Conservation (phyloP, 441 rosid genomes). For the Sinapis alba region DNA sequence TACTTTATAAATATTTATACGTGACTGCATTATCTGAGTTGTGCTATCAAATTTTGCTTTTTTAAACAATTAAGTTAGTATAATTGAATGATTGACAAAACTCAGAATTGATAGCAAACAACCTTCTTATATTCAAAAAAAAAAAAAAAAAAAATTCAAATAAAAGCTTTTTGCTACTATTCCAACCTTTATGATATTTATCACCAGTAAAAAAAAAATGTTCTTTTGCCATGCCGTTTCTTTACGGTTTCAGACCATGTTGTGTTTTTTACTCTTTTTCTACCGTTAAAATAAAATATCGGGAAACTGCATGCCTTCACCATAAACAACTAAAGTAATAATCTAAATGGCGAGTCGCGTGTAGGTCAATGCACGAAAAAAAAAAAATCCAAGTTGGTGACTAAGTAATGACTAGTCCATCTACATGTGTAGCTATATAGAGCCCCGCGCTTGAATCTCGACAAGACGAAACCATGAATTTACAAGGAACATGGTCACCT, state of each 20-base stretch:
- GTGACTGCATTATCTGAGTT: too few relatives aligned
- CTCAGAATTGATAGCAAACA: too few relatives aligned
- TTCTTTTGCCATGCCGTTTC: not conserved
- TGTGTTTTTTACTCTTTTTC: not conserved
- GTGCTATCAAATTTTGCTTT: too few relatives aligned
- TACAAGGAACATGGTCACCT: conserved; percentile 38
- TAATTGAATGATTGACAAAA: too few relatives aligned
- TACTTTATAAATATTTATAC: too few relatives aligned
- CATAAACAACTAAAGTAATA: too few relatives aligned
- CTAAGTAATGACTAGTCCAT: conserved; percentile 34
- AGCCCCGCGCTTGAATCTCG: conserved; percentile 44
- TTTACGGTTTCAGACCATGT: not conserved
- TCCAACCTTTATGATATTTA: not conserved
- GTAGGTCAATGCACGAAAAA: conserved; percentile 18
- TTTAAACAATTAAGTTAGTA: too few relatives aligned
- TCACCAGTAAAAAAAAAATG: not conserved
- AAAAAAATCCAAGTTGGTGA: conserved; percentile 34
- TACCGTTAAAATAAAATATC: too few relatives aligned
- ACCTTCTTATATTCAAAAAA: too few relatives aligned
- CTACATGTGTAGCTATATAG: conserved; percentile 24
- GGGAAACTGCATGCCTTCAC: not conserved
- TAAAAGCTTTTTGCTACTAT: not conserved
- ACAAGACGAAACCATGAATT: conserved; percentile 42
- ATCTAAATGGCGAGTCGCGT: not conserved
- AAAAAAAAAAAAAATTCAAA: too few relatives aligned